A percentile compares a stretch with the other conserved stretches of the same genome.
Conservation (phyloP, 352 stramenopile genomes). For the Phytophthora crassamura region DNA sequence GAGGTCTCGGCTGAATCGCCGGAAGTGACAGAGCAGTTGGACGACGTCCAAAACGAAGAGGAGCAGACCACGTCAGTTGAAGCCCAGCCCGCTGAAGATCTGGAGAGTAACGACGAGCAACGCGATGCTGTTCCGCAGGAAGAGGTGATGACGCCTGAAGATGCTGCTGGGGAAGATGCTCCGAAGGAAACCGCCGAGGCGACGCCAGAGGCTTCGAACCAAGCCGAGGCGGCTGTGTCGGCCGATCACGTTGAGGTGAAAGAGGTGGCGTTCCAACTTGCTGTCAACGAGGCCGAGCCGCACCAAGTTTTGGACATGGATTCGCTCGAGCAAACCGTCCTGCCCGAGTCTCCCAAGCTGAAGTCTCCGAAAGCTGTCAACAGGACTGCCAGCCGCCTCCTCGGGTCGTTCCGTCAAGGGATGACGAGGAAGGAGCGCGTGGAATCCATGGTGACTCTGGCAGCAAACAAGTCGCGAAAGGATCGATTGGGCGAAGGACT, state of each 20-base stretch:
- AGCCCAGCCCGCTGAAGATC: not conserved
- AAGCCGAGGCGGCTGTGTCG: conserved; percentile 5
- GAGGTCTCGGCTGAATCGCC: not conserved
- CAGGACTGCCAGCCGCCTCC: conserved; percentile 5
- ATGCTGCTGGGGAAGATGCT: not conserved
- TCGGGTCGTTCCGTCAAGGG: conserved; percentile 13
- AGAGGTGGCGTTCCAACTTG: not conserved
- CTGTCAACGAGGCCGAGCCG: not conserved
- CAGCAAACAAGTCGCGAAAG: conserved; percentile 27
- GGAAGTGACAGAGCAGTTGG: not conserved
- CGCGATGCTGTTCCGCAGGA: not conserved
- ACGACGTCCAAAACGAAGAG: conserved; percentile 1
- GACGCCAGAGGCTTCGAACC: conserved; percentile 7
- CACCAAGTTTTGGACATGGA: conserved; percentile 30
- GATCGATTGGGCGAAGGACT: conserved; percentile 47
- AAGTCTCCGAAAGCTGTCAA: conserved; percentile 3
- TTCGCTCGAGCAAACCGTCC: conserved; percentile 17
- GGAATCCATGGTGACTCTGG: conserved; percentile 29
- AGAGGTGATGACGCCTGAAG: conserved; percentile 4
- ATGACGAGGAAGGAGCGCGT: conserved; percentile 26
- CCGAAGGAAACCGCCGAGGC: not conserved
- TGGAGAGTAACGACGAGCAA: not conserved
- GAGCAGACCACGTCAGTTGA: not conserved
- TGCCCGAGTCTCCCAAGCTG: not conserved
- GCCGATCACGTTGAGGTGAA: conserved; percentile 4